Evolutionary conservation across 2,329 filamentous ascomycete genomes (phyloP), one percentile per base, ranked within the genome.

Genomic region (Pseudogymnoascus sp.): DNA sequence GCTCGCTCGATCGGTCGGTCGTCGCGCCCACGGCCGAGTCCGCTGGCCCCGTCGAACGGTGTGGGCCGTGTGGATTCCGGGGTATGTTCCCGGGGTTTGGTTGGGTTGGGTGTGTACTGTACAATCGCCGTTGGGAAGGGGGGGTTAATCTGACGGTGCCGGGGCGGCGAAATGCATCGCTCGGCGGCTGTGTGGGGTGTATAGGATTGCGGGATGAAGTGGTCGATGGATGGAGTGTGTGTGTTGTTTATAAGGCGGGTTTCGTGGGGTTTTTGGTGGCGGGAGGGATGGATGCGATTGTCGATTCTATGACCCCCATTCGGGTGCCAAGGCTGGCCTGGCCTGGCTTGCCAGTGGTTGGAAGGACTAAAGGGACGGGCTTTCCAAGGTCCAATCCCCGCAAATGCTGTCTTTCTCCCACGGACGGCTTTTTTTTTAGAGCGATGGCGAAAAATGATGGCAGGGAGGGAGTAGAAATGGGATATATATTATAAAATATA

Each of bases 191-290:
- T 43, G 40, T 43, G 41, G 26, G 22, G 46, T 56, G 26, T 19
- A 56, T 31, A n/a, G 26, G n/a, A 33, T 56, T 56, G 26, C 26
- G 26, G 46, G 26, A 33, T 56, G 26, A 16, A 31, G 26, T 46
- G 24, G 6, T 56, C n/a, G 26, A 56, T 56, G 26, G 26, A 56
- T 33, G 46, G 46, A 56, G 46, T 16, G 26, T 53, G 26, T 53
- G 46, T 31, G 46, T 56, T 56, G 46, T 56, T 56, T 56, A 56
- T 56, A 56, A 56, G 46, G 46, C 46, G 46, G 46, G n/a, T 56
- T 56, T 56, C 46, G 46, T 56, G 46, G 46, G 46, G 46, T 56
- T 56, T 56, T 31, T 56, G 46, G 46, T 56, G 46, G 46, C 46
- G 46, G 46, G 46, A 56, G 46, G 46, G 46, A 56, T 56, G 46